Base-by-base conservation (phyloP, 2,329 filamentous ascomycete genomes). In the Fusarium keratoplasticum region DNA sequence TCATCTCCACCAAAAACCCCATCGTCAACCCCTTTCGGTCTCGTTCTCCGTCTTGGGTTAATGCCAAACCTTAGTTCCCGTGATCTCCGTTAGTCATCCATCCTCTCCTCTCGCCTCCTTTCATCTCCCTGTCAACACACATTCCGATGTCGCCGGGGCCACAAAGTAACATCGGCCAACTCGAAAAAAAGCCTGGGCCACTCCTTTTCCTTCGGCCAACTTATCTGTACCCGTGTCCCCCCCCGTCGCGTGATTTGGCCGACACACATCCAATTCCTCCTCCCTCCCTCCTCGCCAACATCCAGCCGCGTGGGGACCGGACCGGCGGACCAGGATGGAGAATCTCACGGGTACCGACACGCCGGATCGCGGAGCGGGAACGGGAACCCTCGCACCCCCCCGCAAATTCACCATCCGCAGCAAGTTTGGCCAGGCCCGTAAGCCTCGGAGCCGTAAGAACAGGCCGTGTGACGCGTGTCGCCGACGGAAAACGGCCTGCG, bases 391-490 rank as follows among this genome's bases (percentile, higher is more conserved):
- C 58, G 62, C 54, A 59, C 65, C 38, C 29, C 69, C 76, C 59
- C 83, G 83, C 74, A 83, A 81, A 65, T 85, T 84, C 74, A 82
- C 80, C 67, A 82, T 85, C 60, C 82, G 83, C 67, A 85, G 83
- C 76, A 82, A 82, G 69, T 84, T 84, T 74, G 84, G 84, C 67
- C 79, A 78, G 52, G 80, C 84, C 22, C 77, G 84, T 59, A 79
- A 82, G 73, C 82, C 81, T 36, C 76, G 85, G 64, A 86, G 85
- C 75, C 83, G 85, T 66, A 87, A 86, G 77, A 84, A 84, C 66
- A 81, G 84, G 29, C 85, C 85, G 3, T 87, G 85, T 69, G 85
- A 87, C 76, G 80, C 81, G 13, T 87, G 85, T 70, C 83, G 85
- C 10, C 79, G 79, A 55, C 80, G 85, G 20, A 87, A 86, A 78